Evolutionary conservation across 148 eudicot genomes (phyloP).

Genomic region (Diospyros kaki): DNA sequence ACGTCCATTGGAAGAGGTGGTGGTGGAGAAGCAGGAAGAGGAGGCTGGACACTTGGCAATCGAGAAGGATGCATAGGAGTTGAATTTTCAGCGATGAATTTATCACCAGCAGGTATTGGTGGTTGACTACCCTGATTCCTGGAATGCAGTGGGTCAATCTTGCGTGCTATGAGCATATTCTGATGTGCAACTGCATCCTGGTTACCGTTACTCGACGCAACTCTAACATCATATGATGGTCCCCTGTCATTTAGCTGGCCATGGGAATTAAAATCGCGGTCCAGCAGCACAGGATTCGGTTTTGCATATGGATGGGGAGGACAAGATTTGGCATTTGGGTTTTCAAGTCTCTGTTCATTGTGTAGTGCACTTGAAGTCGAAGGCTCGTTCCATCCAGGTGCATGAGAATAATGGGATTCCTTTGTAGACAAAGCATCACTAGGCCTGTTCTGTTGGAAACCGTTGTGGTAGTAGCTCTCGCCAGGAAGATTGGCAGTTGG

Average conservation of each 20-base stretch:
- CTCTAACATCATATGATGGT: slow-evolving; percentile 23
- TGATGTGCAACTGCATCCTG: slow-evolving; percentile 24
- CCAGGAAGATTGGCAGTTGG: slow-evolving; percentile 9
- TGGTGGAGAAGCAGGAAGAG: slow-evolving; percentile 77
- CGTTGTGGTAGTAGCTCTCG: slow-evolving; percentile 6
- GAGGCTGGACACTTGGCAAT: slow-evolving; percentile 44
- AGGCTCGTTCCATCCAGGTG: neutral
- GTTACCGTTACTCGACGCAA: slow-evolving; percentile 19
- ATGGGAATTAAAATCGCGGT: slow-evolving; percentile 29
- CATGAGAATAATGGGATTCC: slow-evolving; percentile 12
- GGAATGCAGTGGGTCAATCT: slow-evolving; percentile 24
- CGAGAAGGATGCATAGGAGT: slow-evolving; percentile 23
- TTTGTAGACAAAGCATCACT: neutral
- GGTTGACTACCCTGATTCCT: slow-evolving; percentile 26
- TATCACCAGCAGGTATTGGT: slow-evolving; percentile 12
- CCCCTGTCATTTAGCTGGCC: slow-evolving; percentile 24
- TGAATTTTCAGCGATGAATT: slow-evolving; percentile 14
- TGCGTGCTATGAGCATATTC: slow-evolving; percentile 3
- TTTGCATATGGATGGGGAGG: slow-evolving; percentile 19
- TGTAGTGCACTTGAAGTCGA: slow-evolving; percentile 9
- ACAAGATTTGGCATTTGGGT: slow-evolving; percentile 15
- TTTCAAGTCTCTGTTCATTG: slow-evolving; percentile 21
- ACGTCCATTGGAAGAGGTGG: slow-evolving; percentile 63
- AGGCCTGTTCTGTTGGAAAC: neutral
- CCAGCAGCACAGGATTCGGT: slow-evolving; percentile 33